Evolutionary conservation across 2,329 filamentous ascomycete genomes (phyloP), one percentile per base, ranked within the genome.

Genomic region (Apiospora hydei): DNA sequence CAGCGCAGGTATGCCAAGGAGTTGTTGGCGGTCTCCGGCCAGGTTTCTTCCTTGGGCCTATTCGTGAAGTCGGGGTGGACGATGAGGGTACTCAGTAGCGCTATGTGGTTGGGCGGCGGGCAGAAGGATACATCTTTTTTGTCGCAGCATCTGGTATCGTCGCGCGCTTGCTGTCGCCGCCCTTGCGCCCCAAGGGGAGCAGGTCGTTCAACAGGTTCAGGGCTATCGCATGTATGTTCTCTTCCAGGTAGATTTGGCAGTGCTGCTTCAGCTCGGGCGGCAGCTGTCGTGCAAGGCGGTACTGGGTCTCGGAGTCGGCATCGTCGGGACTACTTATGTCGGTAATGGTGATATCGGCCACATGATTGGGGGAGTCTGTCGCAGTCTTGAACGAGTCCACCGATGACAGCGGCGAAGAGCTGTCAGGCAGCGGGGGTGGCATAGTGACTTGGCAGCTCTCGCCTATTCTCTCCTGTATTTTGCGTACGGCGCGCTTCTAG

Each of bases 61-160:
- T 92, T 96, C 0, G 95, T 98, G 75, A 93, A 89, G 34, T 85
- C 84, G 0, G 96, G 96, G 78, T 98, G 94, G 18, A 96, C 88
- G n/a, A 92, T 82, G n/a, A 98, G 85, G 1, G 94, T 96, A 61
- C 88, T 90, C n/a, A 95, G 88, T 11, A 98, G 85, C 10, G 93
- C 91, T 34, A 98, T 85, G 75, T 96, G 91, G 71, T 90, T 88
- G 0, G 92, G 87, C 2, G 93, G 89, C 0, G 96, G 93, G 24
- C 94, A 83, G 72, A 88, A 88, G 14, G 89, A 88, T 0, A 89
- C 85, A 38, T 44, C 44, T 57, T 47, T 46, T 14, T 21, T 13
- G 41, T 0, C 18, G 57, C 18, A 18, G 57, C 18, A 18, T 53
- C 34, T 13, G 30, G 16, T 34, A 13, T 21, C n/a, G 44, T 57